Conservation (phyloP, 805 yeast species). For the Candida quercuum region DNA sequence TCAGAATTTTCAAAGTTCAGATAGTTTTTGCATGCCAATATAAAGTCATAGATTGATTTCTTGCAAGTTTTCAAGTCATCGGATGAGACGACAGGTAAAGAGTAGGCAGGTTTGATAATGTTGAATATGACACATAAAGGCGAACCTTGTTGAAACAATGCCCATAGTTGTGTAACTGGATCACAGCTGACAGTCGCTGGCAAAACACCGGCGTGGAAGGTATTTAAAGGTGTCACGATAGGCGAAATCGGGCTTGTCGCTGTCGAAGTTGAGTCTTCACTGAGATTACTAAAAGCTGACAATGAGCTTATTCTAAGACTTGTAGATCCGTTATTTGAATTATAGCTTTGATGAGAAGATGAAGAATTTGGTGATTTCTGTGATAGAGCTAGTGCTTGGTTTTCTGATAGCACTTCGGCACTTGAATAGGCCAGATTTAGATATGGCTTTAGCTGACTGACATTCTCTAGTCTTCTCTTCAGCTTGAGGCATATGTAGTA, state of each 20-base stretch:
- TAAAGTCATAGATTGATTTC: slow-evolving; percentile 83
- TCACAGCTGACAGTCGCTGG: slow-evolving; percentile 76
- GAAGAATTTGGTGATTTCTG: slow-evolving; percentile 24
- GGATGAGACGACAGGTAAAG: slow-evolving; percentile 60
- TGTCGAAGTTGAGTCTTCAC: slow-evolving; percentile 27
- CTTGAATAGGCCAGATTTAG: slow-evolving; percentile 56
- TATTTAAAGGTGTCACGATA: slow-evolving; percentile 29
- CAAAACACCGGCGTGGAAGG: slow-evolving; percentile 71
- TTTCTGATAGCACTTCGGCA: slow-evolving; percentile 67
- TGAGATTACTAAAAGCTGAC: slow-evolving; percentile 28
- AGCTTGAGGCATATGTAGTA: slow-evolving; percentile 60
- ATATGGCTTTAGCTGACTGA: slow-evolving; percentile 67
- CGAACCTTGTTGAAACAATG: slow-evolving; percentile 85
- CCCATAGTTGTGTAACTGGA: slow-evolving; percentile 89
- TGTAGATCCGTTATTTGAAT: slow-evolving; percentile 12
- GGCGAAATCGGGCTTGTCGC: slow-evolving; percentile 23
- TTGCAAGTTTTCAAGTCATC: slow-evolving; percentile 84
- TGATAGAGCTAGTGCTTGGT: slow-evolving; percentile 53
- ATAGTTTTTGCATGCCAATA: slow-evolving; percentile 77
- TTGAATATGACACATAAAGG: slow-evolving; percentile 86
- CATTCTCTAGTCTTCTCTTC: slow-evolving; percentile 46
- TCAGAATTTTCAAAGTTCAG: slow-evolving; percentile 73
- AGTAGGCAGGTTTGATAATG: slow-evolving; percentile 52
- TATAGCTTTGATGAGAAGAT: slow-evolving; percentile 11
- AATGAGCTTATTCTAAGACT: slow-evolving; percentile 29